A percentile compares a stretch with the other conserved stretches of the same genome.
phyloP scores from a whole-genome alignment of 208 protist species.

The Borovskyia barvae region DNA sequence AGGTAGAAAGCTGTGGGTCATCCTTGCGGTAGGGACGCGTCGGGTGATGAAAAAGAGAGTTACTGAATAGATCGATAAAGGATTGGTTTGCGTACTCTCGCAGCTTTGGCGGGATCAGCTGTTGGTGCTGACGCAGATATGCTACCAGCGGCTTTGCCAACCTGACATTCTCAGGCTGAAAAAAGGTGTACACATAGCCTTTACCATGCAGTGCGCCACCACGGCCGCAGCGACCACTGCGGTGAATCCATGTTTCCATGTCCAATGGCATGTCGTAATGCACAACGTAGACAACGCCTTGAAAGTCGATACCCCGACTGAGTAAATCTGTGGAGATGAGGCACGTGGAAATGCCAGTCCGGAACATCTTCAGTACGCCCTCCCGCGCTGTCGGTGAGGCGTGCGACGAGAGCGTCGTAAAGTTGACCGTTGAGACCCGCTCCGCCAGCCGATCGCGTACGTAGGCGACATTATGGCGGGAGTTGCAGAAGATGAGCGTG shows the following conservation, averaged over 20 bases:
- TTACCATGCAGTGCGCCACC: constrained; percentile 35
- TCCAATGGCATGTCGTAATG: constrained; percentile 97
- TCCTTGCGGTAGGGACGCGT: constrained; percentile 59
- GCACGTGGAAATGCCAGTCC: constrained; percentile 85
- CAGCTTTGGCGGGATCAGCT: constrained; percentile 81
- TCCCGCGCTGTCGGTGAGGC: constrained; percentile 49
- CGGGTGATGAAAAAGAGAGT: constrained; percentile 73
- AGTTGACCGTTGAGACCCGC: constrained; percentile 41
- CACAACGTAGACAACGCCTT: constrained; percentile 96
- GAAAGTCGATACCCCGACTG: constrained; percentile 97
- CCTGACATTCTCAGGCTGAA: constrained; percentile 80
- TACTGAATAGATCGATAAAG: constrained; percentile 76
- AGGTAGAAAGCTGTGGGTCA: constrained; percentile 65
- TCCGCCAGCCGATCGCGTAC: constrained; percentile 52
- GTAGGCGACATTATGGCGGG: constrained; percentile 80
- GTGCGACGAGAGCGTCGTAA: constrained; percentile 67
- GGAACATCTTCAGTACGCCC: constrained; percentile 91
- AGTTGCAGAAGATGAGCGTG: constrained; percentile 87
- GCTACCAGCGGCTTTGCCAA: constrained; percentile 82
- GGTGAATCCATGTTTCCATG: constrained; percentile 96
- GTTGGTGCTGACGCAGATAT: constrained; percentile 63
- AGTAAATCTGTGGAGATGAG: constrained; percentile 98
- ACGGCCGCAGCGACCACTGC: constrained; percentile 94
- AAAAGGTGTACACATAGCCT: constrained; percentile 84
- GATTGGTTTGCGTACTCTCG: constrained; percentile 80